Percentiles rank a stretch among this genome's conserved stretches.
Conservation (phyloP, 1,139 yeast species). For the Hansenula lynferdii region DNA sequence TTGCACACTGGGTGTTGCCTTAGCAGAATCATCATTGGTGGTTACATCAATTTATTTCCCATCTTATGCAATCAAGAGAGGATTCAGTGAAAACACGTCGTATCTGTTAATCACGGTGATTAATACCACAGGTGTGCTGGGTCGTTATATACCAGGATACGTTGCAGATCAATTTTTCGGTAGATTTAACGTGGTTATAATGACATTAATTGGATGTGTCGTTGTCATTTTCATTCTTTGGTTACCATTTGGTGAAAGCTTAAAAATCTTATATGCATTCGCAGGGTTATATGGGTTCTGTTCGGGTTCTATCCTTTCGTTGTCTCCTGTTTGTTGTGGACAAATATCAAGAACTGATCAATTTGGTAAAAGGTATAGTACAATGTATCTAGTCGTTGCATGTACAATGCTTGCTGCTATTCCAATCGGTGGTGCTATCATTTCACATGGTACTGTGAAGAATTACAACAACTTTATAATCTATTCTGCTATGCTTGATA, state of each 20-base stretch:
- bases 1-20: slow-evolving; percentile 21
- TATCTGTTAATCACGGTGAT: slow-evolving; percentile 49
- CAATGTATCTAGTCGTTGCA: slow-evolving; percentile 60
- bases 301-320: slow-evolving; percentile 40
- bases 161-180: slow-evolving; percentile 51
- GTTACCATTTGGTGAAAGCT: slow-evolving; percentile 30
- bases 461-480: slow-evolving; percentile 25
- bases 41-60: slow-evolving; percentile 44
- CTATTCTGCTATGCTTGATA: slow-evolving; percentile 14
- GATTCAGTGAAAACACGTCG: slow-evolving; percentile 45
- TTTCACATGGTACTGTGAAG: slow-evolving; percentile 23
- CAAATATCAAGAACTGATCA: slow-evolving; percentile 61
- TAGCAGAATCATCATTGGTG: slow-evolving; percentile 41
- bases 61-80: slow-evolving; percentile 49
- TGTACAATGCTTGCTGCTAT: slow-evolving; percentile 50
- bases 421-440: slow-evolving; percentile 51
- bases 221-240: slow-evolving; percentile 24
- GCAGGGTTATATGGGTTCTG: slow-evolving; percentile 31
- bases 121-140: slow-evolving; percentile 57
- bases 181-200: slow-evolving; percentile 47
- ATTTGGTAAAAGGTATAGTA: slow-evolving; percentile 67
- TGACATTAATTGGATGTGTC: slow-evolving; percentile 35
- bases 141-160: slow-evolving; percentile 53
- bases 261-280: slow-evolving; percentile 28
- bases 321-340: slow-evolving; percentile 48